Conservation (phyloP, 768 basidiomycete species). For the Boletus bicolor region DNA sequence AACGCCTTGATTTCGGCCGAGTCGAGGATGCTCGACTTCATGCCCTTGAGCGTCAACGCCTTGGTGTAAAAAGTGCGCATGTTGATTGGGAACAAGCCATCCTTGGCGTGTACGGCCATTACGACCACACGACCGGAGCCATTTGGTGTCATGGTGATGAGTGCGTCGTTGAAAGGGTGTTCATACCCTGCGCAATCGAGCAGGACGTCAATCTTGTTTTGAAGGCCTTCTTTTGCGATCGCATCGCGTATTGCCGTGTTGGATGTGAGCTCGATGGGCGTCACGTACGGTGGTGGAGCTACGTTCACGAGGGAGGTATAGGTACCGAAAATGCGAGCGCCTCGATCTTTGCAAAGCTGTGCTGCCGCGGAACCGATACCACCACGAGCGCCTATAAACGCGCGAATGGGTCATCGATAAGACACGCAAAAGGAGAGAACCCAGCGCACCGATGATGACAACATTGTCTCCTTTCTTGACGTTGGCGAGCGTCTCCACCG, state of each 20-base stretch:
- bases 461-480: constrained; percentile 34
- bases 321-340: constrained; percentile 34
- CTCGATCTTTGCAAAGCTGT: constrained; percentile 31
- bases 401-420: not conserved
- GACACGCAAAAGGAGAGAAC: not conserved
- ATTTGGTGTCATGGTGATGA: constrained; percentile 31
- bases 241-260: constrained; percentile 30
- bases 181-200: constrained; percentile 35
- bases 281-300: constrained; percentile 26
- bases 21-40: constrained; percentile 27
- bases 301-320: constrained; percentile 30
- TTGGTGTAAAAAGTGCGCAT: constrained; percentile 34
- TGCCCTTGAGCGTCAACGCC: constrained; percentile 30
- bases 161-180: constrained; percentile 32
- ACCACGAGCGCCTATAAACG: constrained; percentile 30
- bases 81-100: constrained; percentile 29
- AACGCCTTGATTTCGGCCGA: constrained; percentile 26
- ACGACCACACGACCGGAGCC: constrained; percentile 34
- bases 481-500: constrained; percentile 32
- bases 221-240: constrained; percentile 22
- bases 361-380: constrained; percentile 35
- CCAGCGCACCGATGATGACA: constrained; percentile 28
- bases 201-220: constrained; percentile 33
- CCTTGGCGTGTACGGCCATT: constrained; percentile 35
- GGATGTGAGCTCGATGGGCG: constrained; percentile 32